Evolutionary conservation across 139 green algal species (phyloP).

Genomic region (Choricystis sp.): DNA sequence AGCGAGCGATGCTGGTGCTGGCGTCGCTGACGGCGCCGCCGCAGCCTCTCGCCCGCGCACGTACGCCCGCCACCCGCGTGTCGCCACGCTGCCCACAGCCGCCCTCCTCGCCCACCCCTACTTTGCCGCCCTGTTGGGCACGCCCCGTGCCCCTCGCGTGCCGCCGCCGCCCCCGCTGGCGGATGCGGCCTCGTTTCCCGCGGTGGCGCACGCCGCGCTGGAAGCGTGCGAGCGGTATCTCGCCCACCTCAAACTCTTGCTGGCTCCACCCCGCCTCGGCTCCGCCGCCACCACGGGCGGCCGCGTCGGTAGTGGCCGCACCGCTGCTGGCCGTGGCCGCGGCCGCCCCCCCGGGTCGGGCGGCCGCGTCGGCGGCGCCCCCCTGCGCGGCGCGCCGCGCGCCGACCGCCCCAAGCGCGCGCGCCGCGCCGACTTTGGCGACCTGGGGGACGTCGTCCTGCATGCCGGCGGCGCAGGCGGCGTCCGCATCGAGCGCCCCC

Average conservation of each 20-base stretch:
- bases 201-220: conserved; percentile 15
- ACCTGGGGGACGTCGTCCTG: conserved; percentile 16
- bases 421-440: conserved; percentile 8
- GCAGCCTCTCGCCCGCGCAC: not conserved
- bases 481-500: conserved; percentile 22
- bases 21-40: not conserved
- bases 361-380: not conserved
- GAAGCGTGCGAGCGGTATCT: conserved; percentile 11
- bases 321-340: not conserved
- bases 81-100: conserved; percentile 1
- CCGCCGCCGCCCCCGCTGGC: not conserved
- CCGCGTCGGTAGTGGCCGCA: not conserved
- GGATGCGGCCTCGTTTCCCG: not conserved
- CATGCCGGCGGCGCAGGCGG: conserved; percentile 4
- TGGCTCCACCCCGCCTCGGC: too few relatives aligned
- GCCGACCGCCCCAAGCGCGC: conserved; percentile 2
- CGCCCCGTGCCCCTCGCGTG: not conserved
- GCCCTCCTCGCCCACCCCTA: conserved; percentile 19
- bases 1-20: too few relatives aligned
- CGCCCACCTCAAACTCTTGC: too few relatives aligned
- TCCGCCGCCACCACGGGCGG: too few relatives aligned
- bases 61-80: not conserved
- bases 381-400: conserved; percentile 6
- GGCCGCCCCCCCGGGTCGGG: not conserved
- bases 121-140: conserved; percentile 6